phyloP scores from a whole-genome alignment of 192 early-diverging fungal species.

The Gorgonomyces haynaldii region DNA sequence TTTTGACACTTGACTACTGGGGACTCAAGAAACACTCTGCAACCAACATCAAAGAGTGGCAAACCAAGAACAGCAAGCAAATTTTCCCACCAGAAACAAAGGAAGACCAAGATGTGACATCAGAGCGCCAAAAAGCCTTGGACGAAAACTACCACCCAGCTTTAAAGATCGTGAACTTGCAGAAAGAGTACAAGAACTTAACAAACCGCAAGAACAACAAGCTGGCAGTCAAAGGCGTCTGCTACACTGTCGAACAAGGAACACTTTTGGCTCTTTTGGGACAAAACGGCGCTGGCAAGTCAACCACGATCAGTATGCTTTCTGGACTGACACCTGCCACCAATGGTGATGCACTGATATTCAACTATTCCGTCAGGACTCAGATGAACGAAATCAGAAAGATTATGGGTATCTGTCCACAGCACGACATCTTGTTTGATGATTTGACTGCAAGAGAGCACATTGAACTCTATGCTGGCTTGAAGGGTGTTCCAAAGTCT shows the following conservation, averaged over 20 bases:
- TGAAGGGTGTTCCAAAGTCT: conserved; percentile 51
- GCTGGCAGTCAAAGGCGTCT: not conserved
- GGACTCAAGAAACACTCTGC: too few species aligned
- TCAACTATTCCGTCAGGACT: conserved; percentile 21
- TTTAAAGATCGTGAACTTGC: conserved; percentile 42
- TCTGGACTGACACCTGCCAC: conserved; percentile 56
- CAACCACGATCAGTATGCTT: conserved; percentile 64
- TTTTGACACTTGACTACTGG: conserved; percentile 57
- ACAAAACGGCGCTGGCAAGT: conserved; percentile 67
- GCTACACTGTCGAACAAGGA: not conserved
- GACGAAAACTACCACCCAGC: conserved; percentile 11
- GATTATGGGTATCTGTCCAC: conserved; percentile 69
- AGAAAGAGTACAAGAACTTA: conserved; percentile 33
- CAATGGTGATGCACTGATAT: conserved; percentile 41
- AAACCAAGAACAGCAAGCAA: too few species aligned
- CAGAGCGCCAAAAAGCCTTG: conserved; percentile 28
- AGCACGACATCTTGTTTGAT: conserved; percentile 61
- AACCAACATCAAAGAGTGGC: too few species aligned
- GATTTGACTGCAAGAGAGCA: conserved; percentile 62
- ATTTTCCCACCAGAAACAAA: too few species aligned
- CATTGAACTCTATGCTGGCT: conserved; percentile 55
- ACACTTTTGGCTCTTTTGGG: conserved; percentile 44
- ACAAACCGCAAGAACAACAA: too few species aligned
- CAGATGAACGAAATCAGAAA: conserved; percentile 52
- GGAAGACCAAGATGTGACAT: conserved; percentile 41